Conservation (phyloP, 345 rosid species). For the Psidium guajava region DNA sequence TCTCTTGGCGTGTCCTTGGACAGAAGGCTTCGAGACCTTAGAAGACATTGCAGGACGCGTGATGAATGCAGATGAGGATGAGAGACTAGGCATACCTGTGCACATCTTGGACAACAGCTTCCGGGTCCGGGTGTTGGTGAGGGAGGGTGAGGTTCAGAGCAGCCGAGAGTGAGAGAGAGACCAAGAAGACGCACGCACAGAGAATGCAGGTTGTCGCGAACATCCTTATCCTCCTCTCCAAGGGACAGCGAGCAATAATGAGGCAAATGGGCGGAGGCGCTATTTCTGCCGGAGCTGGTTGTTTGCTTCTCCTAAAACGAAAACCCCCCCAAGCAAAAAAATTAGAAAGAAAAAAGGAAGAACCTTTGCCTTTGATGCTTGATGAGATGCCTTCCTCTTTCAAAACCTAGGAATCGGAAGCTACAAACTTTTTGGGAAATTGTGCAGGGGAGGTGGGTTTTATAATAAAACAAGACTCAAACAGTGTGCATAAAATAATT, state of each 20-base stretch:
- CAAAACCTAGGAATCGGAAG: not conserved
- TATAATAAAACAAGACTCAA: not conserved
- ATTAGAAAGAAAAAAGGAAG: not conserved
- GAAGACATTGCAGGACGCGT: not conserved
- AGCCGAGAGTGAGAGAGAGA: not conserved
- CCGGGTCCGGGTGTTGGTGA: slow-evolving; percentile 20
- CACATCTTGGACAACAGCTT: slow-evolving; percentile 9
- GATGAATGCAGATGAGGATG: not conserved
- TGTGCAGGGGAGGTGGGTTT: not conserved
- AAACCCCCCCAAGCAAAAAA: not conserved
- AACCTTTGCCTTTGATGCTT: not conserved
- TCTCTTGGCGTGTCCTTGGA: not conserved
- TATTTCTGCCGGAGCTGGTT: not conserved
- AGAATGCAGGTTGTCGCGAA: not conserved
- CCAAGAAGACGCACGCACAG: not conserved
- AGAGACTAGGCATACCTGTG: slow-evolving; percentile 8
- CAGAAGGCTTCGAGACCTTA: not conserved
- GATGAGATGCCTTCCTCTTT: too few species aligned
- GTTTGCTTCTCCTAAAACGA: not conserved
- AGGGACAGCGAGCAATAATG: not conserved
- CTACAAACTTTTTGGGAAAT: too few species aligned
- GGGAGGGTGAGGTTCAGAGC: slow-evolving; percentile 12
- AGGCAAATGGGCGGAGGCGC: not conserved
- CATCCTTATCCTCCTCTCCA: not conserved
- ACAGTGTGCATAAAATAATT: not conserved